Percentiles rank a stretch among this genome's conserved stretches.
These are phyloP conservation scores for Gossypium lobatum DNA, from an alignment of 441 rosid species.

Conservation along the genomic window DNA sequence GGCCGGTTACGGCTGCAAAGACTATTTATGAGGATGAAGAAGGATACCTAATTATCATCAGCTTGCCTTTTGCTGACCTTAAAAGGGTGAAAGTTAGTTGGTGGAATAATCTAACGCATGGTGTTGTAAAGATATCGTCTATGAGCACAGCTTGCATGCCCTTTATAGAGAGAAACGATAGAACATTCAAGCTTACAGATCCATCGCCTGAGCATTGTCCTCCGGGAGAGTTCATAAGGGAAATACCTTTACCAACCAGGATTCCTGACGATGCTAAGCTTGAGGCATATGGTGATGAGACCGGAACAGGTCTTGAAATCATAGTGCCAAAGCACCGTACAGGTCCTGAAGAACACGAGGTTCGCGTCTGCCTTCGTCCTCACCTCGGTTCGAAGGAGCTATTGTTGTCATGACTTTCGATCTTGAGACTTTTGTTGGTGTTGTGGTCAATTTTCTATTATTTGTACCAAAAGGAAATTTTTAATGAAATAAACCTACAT, in stretches of 20 bases:
- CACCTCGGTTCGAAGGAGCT: constrained; percentile 53
- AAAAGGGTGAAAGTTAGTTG: constrained; percentile 65
- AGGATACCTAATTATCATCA: constrained; percentile 53
- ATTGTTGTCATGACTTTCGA: constrained; percentile 37
- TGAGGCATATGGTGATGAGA: constrained; percentile 58
- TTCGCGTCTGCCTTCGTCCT: constrained; percentile 58
- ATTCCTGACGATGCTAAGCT: constrained; percentile 66
- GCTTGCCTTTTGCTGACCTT: constrained; percentile 65
- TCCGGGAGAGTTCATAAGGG: constrained; percentile 67
- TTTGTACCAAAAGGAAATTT: constrained; percentile 5
- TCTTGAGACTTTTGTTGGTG: background rate
- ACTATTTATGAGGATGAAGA: constrained; percentile 60
- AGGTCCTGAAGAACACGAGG: constrained; percentile 72
- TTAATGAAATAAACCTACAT: background rate
- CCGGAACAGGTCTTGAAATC: constrained; percentile 58
- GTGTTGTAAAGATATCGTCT: constrained; percentile 54
- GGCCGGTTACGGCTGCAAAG: constrained; percentile 64
- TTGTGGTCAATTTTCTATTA: constrained; percentile 25
- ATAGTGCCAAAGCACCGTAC: constrained; percentile 56
- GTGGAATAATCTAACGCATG: constrained; percentile 56
- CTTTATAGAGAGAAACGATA: constrained; percentile 45
- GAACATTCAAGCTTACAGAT: constrained; percentile 60
- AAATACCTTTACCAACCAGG: constrained; percentile 49
- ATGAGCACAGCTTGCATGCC: constrained; percentile 50
- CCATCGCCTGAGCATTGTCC: constrained; percentile 61